These are phyloP conservation scores for Kwoniella europaea DNA, from an alignment of 768 basidiomycete genomes.

Conservation along the genomic window DNA sequence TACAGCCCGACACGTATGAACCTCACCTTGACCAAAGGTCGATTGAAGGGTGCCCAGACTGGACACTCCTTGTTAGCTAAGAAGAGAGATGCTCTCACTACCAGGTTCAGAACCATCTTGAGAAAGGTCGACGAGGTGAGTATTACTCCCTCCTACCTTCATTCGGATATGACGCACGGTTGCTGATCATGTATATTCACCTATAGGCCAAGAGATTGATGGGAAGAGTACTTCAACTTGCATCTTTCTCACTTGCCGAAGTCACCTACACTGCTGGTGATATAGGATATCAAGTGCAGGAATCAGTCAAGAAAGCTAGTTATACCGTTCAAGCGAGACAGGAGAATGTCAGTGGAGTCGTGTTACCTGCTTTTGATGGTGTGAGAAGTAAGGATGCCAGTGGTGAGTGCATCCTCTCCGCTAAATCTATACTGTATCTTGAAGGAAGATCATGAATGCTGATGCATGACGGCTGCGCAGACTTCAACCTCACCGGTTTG, in stretches of 20 bases:
- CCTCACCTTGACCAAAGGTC: conserved; percentile 76
- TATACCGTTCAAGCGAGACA: conserved; percentile 94
- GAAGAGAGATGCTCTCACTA: conserved; percentile 95
- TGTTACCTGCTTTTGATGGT: conserved; percentile 91
- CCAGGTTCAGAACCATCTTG: conserved; percentile 90
- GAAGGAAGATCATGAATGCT: not conserved
- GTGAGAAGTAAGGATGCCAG: conserved; percentile 75
- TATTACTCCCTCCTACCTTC: conserved; percentile 17
- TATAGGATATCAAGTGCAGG: conserved; percentile 96
- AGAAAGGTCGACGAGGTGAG: conserved; percentile 95
- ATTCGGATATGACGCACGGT: not conserved
- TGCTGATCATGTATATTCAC: no score
- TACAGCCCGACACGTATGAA: conserved; percentile 92
- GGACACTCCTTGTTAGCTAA: conserved; percentile 94
- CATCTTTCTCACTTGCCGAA: conserved; percentile 98
- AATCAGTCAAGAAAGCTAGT: conserved; percentile 85
- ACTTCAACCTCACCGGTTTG: conserved; percentile 95
- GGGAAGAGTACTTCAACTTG: conserved; percentile 98
- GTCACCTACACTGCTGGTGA: conserved; percentile 95
- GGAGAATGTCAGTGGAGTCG: conserved; percentile 97
- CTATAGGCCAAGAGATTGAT: conserved; percentile 99
- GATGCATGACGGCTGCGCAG: conserved; percentile 59
- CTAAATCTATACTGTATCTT: not conserved
- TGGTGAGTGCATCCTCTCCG: conserved; percentile 62
- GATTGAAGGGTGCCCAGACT: conserved; percentile 86